A percentile compares a stretch with the other conserved stretches of the same genome.
phyloP scores from a whole-genome alignment of 495 filamentous ascomycete species.

The Rostrohypoxylon terebratum region DNA sequence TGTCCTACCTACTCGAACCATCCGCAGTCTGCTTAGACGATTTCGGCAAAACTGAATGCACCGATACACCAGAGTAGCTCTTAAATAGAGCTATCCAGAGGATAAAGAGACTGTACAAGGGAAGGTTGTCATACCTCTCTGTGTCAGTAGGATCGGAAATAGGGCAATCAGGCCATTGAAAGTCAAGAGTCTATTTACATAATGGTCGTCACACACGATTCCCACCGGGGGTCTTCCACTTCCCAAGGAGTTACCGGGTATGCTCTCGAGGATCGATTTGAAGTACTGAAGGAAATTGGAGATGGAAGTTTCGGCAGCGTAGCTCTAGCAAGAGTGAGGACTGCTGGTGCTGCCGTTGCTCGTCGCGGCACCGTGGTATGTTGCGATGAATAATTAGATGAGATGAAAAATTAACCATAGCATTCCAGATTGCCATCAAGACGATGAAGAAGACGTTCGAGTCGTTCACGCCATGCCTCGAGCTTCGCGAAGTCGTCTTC shows the following conservation, averaged over 20 bases:
- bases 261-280: conserved; percentile 86
- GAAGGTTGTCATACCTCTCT: conserved; percentile 34
- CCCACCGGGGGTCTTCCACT: conserved; percentile 67
- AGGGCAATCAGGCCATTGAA: conserved; percentile 7
- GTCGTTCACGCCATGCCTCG: conserved; percentile 86
- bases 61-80: conserved; percentile 44
- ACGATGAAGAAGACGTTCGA: conserved; percentile 99
- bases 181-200: conserved; percentile 7
- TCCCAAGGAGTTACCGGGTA: conserved; percentile 57
- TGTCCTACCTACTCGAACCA: conserved; percentile 16
- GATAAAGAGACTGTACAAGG: conserved; percentile 36
- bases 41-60: conserved; percentile 46
- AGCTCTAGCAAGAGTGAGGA: conserved; percentile 88
- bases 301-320: conserved; percentile 99
- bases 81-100: conserved; percentile 47
- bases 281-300: conserved; percentile 96
- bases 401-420: conserved; percentile 44
- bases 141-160: conserved; percentile 25
- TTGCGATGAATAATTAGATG: conserved; percentile 28
- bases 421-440: conserved; percentile 90
- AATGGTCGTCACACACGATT: conserved; percentile 78
- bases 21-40: conserved; percentile 24
- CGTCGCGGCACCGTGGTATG: conserved; percentile 92
- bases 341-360: conserved; percentile 87
- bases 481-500: conserved; percentile 97